These are phyloP conservation scores for Cryoendolithus antarcticus DNA, from an alignment of 2,329 filamentous ascomycete genomes.

Conservation along the genomic window DNA sequence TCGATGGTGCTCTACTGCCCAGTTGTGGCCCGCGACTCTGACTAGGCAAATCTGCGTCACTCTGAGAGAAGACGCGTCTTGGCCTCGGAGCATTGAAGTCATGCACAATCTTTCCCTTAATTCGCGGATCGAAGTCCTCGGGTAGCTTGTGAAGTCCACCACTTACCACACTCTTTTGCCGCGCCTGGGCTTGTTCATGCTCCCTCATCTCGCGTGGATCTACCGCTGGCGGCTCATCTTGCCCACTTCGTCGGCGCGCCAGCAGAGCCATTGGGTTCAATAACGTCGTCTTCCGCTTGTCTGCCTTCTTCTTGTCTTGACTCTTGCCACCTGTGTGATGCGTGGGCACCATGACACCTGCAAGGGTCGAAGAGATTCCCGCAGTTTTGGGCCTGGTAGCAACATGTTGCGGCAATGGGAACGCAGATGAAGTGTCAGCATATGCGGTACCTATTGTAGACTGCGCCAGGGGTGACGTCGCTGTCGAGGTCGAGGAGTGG, in stretches of 20 bases:
- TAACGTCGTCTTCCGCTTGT: conserved; percentile 28
- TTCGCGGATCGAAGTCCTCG: conserved; percentile 51
- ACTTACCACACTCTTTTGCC: conserved; percentile 38
- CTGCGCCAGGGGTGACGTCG: conserved; percentile 4
- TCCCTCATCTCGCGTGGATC: conserved; percentile 12
- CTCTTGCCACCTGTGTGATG: conserved; percentile 16
- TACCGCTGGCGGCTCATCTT: conserved; percentile 10
- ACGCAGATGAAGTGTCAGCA: conserved; percentile 16
- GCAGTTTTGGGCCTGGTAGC: conserved; percentile 19
- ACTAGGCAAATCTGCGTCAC: conserved; percentile 5
- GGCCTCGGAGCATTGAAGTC: conserved; percentile 51
- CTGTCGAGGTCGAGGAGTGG: conserved; percentile 7
- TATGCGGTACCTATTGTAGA: conserved; percentile 21
- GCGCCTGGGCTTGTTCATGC: conserved; percentile 31
- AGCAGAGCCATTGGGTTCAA: conserved; percentile 51
- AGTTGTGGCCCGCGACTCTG: too few species aligned
- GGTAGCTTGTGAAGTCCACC: conserved; percentile 38
- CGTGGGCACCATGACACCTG: conserved; percentile 23
- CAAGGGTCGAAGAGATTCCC: conserved; percentile 18
- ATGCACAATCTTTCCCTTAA: conserved; percentile 51
- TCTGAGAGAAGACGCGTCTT: conserved; percentile 24
- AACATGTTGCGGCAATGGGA: conserved; percentile 22
- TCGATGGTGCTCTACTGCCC: conserved; percentile 49
- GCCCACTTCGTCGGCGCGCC: conserved; percentile 42
- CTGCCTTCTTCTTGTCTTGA: conserved; percentile 27